These are phyloP conservation scores for Prunus kanzakura DNA, from an alignment of 306 rosid species.

Conservation along the genomic window DNA sequence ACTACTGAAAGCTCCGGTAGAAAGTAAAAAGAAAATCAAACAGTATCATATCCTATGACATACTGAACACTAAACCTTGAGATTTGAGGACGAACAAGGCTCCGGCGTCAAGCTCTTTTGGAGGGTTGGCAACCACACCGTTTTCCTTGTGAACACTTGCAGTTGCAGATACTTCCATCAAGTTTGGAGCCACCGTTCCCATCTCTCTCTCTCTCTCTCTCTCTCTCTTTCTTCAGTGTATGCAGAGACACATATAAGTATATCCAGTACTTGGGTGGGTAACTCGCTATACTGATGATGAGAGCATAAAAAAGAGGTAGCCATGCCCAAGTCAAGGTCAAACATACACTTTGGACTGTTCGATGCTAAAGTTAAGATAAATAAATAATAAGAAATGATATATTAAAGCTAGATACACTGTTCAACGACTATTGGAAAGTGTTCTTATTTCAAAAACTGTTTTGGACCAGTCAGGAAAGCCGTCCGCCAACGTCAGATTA, in stretches of 20 bases:
- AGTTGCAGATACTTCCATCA: constrained; percentile 22
- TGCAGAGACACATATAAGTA: too few relatives aligned
- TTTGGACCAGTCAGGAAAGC: background rate
- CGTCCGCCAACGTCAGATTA: background rate
- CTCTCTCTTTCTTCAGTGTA: too few relatives aligned
- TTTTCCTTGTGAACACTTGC: constrained; percentile 35
- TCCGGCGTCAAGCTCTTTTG: constrained; percentile 64
- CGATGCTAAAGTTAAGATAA: too few relatives aligned
- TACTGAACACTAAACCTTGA: constrained; percentile 41
- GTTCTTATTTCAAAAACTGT: background rate
- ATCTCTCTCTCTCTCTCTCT: constrained; percentile 5
- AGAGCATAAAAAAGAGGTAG: background rate
- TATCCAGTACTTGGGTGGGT: background rate
- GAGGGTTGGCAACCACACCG: constrained; percentile 21
- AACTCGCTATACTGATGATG: background rate
- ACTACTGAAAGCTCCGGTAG: too few relatives aligned
- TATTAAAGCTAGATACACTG: background rate
- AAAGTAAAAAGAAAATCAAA: too few relatives aligned
- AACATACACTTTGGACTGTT: too few relatives aligned
- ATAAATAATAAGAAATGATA: too few relatives aligned
- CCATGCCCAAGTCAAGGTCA: background rate
- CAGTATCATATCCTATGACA: too few relatives aligned
- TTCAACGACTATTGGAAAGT: background rate
- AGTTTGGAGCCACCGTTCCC: constrained; percentile 35
- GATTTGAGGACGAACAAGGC: constrained; percentile 77